Conservation (phyloP, 2,329 filamentous ascomycete genomes). For the Aspergillus vadensis region DNA sequence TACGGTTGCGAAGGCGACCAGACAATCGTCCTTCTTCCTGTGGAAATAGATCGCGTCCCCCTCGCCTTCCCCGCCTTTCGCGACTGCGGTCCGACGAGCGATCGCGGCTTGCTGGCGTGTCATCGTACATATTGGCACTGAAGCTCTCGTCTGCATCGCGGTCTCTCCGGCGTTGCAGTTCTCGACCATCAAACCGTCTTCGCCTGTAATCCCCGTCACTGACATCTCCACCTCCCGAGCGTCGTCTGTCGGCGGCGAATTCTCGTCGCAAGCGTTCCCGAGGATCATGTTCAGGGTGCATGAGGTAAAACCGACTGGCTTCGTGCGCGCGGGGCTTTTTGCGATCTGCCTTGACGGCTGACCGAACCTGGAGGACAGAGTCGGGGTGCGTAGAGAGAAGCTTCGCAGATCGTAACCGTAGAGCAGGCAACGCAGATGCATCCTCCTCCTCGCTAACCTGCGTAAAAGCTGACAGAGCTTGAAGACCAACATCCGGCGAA, state of each 20-base stretch:
- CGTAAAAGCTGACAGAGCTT: slow-evolving; percentile 56
- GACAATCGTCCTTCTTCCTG: slow-evolving; percentile 33
- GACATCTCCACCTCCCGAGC: slow-evolving; percentile 38
- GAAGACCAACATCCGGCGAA: slow-evolving; percentile 54
- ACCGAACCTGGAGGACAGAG: slow-evolving; percentile 68
- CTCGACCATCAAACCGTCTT: slow-evolving; percentile 65
- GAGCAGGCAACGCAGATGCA: slow-evolving; percentile 54
- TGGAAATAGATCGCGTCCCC: slow-evolving; percentile 43
- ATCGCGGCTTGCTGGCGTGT: slow-evolving; percentile 50
- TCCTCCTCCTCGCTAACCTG: slow-evolving; percentile 41
- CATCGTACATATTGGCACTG: slow-evolving; percentile 81
- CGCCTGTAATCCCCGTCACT: slow-evolving; percentile 48
- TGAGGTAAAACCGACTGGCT: slow-evolving; percentile 86
- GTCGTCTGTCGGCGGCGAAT: slow-evolving; percentile 49
- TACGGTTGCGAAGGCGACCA: slow-evolving; percentile 60
- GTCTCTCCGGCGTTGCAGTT: slow-evolving; percentile 45
- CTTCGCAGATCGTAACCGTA: slow-evolving; percentile 71
- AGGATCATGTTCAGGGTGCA: slow-evolving; percentile 86
- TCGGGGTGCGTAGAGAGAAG: slow-evolving; percentile 68
- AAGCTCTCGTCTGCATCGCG: slow-evolving; percentile 61
- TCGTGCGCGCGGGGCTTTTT: slow-evolving; percentile 78
- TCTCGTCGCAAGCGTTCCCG: slow-evolving; percentile 67
- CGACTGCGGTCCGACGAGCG: slow-evolving; percentile 33
- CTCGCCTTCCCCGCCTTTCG: slow-evolving; percentile 32
- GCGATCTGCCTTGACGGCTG: slow-evolving; percentile 73